Conservation (phyloP, 1,284 basidiomycete genomes). For the Malassezia yamatoensis region DNA sequence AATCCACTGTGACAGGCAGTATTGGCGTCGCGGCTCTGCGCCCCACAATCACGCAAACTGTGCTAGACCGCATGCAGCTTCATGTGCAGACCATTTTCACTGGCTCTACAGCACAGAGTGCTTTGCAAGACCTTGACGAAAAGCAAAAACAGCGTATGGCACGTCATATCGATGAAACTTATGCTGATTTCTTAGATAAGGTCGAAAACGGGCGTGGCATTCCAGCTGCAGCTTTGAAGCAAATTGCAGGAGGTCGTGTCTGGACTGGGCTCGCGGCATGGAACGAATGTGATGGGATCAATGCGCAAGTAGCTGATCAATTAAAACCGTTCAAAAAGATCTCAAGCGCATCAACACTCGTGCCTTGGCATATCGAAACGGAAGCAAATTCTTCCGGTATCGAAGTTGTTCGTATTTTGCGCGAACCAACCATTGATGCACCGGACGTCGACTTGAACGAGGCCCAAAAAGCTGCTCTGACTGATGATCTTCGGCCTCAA, state of each 20-base stretch:
- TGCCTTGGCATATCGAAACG: neutral
- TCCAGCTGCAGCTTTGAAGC: slow-evolving; percentile 44
- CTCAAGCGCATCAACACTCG: neutral
- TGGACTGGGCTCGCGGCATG: slow-evolving; percentile 50
- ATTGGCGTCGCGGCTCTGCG: slow-evolving; percentile 50
- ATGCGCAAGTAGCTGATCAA: neutral
- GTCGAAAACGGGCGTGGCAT: slow-evolving; percentile 49
- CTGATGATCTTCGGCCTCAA: slow-evolving; percentile 17
- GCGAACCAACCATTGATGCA: neutral
- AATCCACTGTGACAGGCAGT: slow-evolving; percentile 50
- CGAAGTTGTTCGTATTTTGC: neutral
- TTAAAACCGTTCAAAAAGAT: slow-evolving; percentile 16
- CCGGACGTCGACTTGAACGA: slow-evolving; percentile 2
- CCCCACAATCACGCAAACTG: slow-evolving; percentile 48
- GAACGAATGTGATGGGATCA: slow-evolving; percentile 28
- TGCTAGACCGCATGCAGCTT: slow-evolving; percentile 49
- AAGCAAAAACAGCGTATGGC: slow-evolving; percentile 42
- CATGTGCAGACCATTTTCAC: slow-evolving; percentile 49
- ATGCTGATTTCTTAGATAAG: slow-evolving; percentile 40
- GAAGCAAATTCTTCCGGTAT: neutral
- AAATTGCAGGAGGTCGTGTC: slow-evolving; percentile 50
- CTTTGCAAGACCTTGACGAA: slow-evolving; percentile 42
- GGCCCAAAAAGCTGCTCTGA: neutral
- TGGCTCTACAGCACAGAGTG: slow-evolving; percentile 45
- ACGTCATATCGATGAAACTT: slow-evolving; percentile 48